A percentile compares a stretch with the other conserved stretches of the same genome.
Conservation (phyloP, 805 yeast species). For the Lipomyces mesembrius region DNA sequence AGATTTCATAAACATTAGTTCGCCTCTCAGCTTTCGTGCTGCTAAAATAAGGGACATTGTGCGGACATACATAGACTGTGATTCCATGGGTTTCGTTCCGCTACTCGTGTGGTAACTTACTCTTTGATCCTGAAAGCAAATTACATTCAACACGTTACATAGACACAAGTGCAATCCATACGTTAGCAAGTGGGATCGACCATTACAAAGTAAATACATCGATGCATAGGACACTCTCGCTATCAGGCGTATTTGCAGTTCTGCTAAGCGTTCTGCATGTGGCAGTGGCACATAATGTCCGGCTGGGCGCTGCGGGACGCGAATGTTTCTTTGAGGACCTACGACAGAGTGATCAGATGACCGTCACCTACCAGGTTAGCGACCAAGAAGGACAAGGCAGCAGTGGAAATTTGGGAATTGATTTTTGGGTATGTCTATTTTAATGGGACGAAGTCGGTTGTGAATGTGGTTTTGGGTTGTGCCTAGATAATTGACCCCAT, state of each 20-base stretch:
- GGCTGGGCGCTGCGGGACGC: conserved; percentile 36
- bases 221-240: background rate
- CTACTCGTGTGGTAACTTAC: too few relatives aligned
- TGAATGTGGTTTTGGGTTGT: background rate
- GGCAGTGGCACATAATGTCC: conserved; percentile 38
- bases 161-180: background rate
- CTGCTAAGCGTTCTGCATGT: conserved; percentile 2
- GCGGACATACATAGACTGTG: too few relatives aligned
- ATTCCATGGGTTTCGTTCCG: background rate
- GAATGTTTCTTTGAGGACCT: conserved; percentile 82
- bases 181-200: background rate
- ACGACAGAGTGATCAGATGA: conserved; percentile 81
- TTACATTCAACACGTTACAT: too few relatives aligned
- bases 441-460: background rate
- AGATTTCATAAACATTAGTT: too few relatives aligned
- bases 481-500: background rate
- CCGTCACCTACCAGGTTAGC: conserved; percentile 91
- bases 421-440: conserved; percentile 36
- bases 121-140: background rate
- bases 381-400: conserved; percentile 61
- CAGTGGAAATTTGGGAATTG: conserved; percentile 36
- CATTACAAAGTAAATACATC: background rate
- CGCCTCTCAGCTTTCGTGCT: too few relatives aligned
- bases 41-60: too few relatives aligned
- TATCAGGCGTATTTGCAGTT: background rate